These are phyloP conservation scores for Glutinoglossum americanum DNA, from an alignment of 495 filamentous ascomycete species.

Conservation along the genomic window DNA sequence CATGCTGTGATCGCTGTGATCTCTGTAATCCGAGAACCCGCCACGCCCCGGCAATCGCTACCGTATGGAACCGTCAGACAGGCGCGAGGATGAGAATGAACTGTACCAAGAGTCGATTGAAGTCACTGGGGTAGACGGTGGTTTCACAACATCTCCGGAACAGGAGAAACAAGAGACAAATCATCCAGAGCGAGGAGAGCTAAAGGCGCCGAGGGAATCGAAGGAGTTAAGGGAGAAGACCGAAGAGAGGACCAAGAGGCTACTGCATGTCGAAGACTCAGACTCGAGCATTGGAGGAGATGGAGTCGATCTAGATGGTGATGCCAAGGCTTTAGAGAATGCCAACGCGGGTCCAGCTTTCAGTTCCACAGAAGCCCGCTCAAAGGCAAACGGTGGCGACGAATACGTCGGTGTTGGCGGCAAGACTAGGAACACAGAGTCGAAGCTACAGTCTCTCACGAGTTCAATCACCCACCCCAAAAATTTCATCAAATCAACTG, in stretches of 20 bases:
- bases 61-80: neutral
- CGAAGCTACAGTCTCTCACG: neutral
- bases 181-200: neutral
- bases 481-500: neutral
- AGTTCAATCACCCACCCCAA: neutral
- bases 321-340: neutral
- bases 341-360: neutral
- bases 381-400: neutral
- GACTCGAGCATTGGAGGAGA: neutral
- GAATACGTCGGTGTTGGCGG: neutral
- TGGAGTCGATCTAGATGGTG: neutral
- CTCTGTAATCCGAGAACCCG: no score
- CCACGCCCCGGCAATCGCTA: neutral
- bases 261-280: neutral
- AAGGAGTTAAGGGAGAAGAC: no score
- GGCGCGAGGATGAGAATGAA: neutral
- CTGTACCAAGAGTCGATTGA: neutral
- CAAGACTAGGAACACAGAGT: neutral
- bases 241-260: neutral
- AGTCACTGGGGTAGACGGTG: neutral
- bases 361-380: neutral
- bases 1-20: neutral
- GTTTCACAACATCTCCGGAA: neutral
- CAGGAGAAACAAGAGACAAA: neutral
- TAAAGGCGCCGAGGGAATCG: neutral